Percentiles rank a stretch among this genome's conserved stretches.
Conservation (phyloP, 1,139 yeast genomes). For the Yamadazyma diddensiae region DNA sequence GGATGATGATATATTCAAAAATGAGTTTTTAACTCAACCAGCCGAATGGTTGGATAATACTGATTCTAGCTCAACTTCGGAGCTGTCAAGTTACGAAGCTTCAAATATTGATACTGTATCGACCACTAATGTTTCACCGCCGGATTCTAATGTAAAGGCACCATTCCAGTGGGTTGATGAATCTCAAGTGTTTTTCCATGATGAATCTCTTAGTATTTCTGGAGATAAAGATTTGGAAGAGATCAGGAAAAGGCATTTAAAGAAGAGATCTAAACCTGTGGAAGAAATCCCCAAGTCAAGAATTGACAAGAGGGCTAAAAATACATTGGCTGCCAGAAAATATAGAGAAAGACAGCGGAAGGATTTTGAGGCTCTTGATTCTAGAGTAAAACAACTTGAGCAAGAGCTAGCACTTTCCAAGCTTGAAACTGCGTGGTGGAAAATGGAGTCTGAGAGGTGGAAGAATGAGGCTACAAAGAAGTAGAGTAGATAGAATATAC, state of each 20-base stretch:
- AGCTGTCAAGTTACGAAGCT: background rate
- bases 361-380: conserved; percentile 20
- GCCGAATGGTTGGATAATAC: too few relatives aligned
- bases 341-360: conserved; percentile 18
- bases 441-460: conserved; percentile 16
- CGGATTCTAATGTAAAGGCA: background rate
- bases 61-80: background rate
- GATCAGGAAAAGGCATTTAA: conserved; percentile 12
- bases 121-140: background rate
- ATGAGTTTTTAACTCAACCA: too few relatives aligned
- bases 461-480: conserved; percentile 4
- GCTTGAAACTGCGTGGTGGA: conserved; percentile 19
- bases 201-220: background rate
- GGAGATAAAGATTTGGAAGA: conserved; percentile 6
- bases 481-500: background rate
- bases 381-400: conserved; percentile 16
- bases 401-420: conserved; percentile 12
- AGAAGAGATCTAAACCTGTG: conserved; percentile 3
- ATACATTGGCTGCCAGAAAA: conserved; percentile 21
- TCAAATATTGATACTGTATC: background rate
- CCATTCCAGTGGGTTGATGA: conserved; percentile 7
- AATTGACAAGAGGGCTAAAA: conserved; percentile 13
- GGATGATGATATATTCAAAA: background rate
- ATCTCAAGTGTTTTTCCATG: conserved; percentile 1
- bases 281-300: background rate